Evolutionary conservation across 805 yeast species (phyloP).

Genomic region (Lipomyces lipofer): DNA sequence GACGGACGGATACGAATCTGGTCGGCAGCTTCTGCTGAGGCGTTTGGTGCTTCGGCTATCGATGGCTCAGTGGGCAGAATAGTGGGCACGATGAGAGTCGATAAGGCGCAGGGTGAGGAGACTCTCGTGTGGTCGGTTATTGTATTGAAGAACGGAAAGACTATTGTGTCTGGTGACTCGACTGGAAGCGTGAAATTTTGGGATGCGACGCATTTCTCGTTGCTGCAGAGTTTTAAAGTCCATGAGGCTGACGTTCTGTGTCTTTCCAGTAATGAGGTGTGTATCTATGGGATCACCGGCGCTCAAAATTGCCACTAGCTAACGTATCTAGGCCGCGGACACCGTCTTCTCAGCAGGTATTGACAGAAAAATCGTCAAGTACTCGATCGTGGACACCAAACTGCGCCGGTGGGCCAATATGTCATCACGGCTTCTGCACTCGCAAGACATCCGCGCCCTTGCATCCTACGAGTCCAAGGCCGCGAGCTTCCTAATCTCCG

Average conservation of each 20-base stretch:
- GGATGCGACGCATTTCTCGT: slow-evolving; percentile 76
- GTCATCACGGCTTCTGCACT: slow-evolving; percentile 76
- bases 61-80: slow-evolving; percentile 56
- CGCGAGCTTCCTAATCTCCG: slow-evolving; percentile 63
- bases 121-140: slow-evolving; percentile 88
- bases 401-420: slow-evolving; percentile 69
- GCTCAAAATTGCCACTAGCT: background rate
- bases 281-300: background rate
- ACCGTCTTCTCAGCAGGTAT: slow-evolving; percentile 86
- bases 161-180: slow-evolving; percentile 93
- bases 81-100: slow-evolving; percentile 86
- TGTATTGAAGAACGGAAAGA: slow-evolving; percentile 61
- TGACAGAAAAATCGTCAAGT: slow-evolving; percentile 84
- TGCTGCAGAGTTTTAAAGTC: slow-evolving; percentile 74
- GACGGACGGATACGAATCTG: slow-evolving; percentile 90
- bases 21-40: slow-evolving; percentile 48
- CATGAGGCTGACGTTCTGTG: slow-evolving; percentile 92
- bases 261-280: slow-evolving; percentile 54
- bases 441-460: slow-evolving; percentile 47
- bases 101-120: slow-evolving; percentile 78
- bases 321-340: slow-evolving; percentile 46
- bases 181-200: slow-evolving; percentile 92
- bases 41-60: slow-evolving; percentile 20
- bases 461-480: slow-evolving; percentile 43
- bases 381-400: slow-evolving; percentile 50